A percentile compares a stretch with the other conserved stretches of the same genome.
Conservation (phyloP, 1,139 yeast species). For the Scheffersomyces stambukii region DNA sequence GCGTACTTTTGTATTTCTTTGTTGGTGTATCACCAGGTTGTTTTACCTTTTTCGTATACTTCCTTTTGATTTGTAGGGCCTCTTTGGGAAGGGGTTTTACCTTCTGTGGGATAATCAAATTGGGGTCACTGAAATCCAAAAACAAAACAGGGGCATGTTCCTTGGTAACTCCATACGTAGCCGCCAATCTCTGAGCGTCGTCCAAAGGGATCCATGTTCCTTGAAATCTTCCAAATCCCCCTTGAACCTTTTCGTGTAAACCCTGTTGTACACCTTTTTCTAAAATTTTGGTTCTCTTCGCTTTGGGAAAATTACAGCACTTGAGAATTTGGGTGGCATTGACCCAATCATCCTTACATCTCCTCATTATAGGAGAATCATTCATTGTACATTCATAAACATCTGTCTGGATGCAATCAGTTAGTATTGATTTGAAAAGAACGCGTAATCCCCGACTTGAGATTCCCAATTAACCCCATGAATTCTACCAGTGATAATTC, state of each 20-base stretch:
- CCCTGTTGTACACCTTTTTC: slow-evolving; percentile 91
- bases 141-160: slow-evolving; percentile 53
- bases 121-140: slow-evolving; percentile 45
- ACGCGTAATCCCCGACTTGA: background rate
- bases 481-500: background rate
- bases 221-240: slow-evolving; percentile 95
- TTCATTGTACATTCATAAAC: slow-evolving; percentile 82
- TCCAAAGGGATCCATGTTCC: slow-evolving; percentile 95
- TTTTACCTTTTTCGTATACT: slow-evolving; percentile 36
- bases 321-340: slow-evolving; percentile 97
- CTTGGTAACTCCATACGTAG: slow-evolving; percentile 49
- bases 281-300: slow-evolving; percentile 84
- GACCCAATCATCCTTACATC: slow-evolving; percentile 89
- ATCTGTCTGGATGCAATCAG: slow-evolving; percentile 35
- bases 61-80: slow-evolving; percentile 43
- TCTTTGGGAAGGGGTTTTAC: slow-evolving; percentile 40
- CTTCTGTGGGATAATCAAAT: slow-evolving; percentile 45
- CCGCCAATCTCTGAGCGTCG: slow-evolving; percentile 52
- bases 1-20: slow-evolving; percentile 24
- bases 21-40: slow-evolving; percentile 34
- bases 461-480: background rate
- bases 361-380: slow-evolving; percentile 88
- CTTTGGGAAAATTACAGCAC: slow-evolving; percentile 92
- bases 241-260: slow-evolving; percentile 88
- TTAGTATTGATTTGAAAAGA: background rate